phyloP scores from a whole-genome alignment of 441 rosid species.

The Melastoma candidum region DNA sequence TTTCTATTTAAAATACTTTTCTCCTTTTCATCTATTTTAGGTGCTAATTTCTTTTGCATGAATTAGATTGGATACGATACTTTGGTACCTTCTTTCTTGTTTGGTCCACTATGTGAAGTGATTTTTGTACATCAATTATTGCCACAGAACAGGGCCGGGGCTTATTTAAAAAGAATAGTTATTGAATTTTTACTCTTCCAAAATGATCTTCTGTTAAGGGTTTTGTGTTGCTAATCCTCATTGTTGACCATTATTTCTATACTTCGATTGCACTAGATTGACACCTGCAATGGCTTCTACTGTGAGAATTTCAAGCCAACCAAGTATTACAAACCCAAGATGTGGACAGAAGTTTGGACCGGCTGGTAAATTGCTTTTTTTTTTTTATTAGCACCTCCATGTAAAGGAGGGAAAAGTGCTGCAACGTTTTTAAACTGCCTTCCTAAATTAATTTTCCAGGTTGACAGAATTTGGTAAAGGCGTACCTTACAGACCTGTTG shows the following conservation, averaged over 20 bases:
- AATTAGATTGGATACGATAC: too few relatives aligned
- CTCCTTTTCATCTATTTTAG: too few relatives aligned
- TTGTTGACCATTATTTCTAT: not conserved
- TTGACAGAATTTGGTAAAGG: constrained; percentile 11
- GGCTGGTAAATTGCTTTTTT: constrained; percentile 10
- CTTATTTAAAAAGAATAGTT: too few relatives aligned
- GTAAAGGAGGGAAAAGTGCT: too few relatives aligned
- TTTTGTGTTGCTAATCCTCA: not conserved
- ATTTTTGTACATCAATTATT: too few relatives aligned
- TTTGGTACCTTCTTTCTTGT: too few relatives aligned
- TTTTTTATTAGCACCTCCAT: too few relatives aligned
- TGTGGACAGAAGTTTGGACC: constrained; percentile 20
- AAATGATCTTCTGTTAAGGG: not conserved
- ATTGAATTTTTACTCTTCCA: not conserved
- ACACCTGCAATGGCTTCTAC: constrained; percentile 19
- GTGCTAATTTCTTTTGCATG: too few relatives aligned
- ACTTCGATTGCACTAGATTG: constrained; percentile 6
- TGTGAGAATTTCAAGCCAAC: constrained; percentile 16
- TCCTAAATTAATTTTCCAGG: constrained; percentile 17
- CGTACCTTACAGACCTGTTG: constrained; percentile 5
- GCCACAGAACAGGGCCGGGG: too few relatives aligned
- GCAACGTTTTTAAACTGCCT: too few relatives aligned
- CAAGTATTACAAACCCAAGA: constrained; percentile 13
- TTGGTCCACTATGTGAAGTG: too few relatives aligned
- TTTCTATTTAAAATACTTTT: too few relatives aligned